These are phyloP conservation scores for Daldinia concentrica DNA, from an alignment of 495 filamentous ascomycete species.

Conservation along the genomic window DNA sequence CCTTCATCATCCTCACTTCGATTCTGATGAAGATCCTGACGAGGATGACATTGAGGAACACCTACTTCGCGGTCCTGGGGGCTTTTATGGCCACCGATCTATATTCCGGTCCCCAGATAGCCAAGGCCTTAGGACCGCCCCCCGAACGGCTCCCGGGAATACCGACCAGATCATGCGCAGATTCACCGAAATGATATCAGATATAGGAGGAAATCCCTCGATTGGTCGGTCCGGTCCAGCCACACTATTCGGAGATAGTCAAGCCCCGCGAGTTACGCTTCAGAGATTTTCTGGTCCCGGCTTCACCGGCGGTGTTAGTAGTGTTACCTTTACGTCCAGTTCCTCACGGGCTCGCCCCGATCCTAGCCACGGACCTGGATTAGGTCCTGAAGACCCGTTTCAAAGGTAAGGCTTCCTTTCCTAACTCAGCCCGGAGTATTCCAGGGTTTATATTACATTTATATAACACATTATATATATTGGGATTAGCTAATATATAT, in stretches of 20 bases:
- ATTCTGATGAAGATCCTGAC: slow-evolving; percentile 55
- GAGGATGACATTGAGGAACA: slow-evolving; percentile 62
- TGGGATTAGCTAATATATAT: background rate
- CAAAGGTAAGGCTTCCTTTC: slow-evolving; percentile 35
- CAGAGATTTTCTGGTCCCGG: slow-evolving; percentile 43
- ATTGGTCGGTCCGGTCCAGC: slow-evolving; percentile 45
- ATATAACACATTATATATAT: background rate
- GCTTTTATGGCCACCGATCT: slow-evolving; percentile 50
- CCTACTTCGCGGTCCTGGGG: slow-evolving; percentile 55
- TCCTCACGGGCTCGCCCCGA: slow-evolving; percentile 21
- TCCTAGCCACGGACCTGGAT: background rate
- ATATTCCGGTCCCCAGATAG: slow-evolving; percentile 42
- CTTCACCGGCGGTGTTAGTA: slow-evolving; percentile 41
- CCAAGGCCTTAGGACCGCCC: slow-evolving; percentile 29
- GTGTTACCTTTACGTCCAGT: slow-evolving; percentile 48
- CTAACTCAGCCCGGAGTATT: background rate
- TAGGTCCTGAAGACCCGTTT: slow-evolving; percentile 41
- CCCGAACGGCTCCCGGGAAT: slow-evolving; percentile 34
- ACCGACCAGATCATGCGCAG: slow-evolving; percentile 53
- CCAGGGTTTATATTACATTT: background rate
- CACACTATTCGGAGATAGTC: slow-evolving; percentile 30
- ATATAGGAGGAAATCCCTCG: slow-evolving; percentile 30
- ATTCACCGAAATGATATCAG: slow-evolving; percentile 53
- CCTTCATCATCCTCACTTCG: slow-evolving; percentile 44
- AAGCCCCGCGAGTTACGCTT: slow-evolving; percentile 32